These are phyloP conservation scores for Melampsora larici-populina DNA, from an alignment of 1,284 basidiomycete species.

Conservation along the genomic window DNA sequence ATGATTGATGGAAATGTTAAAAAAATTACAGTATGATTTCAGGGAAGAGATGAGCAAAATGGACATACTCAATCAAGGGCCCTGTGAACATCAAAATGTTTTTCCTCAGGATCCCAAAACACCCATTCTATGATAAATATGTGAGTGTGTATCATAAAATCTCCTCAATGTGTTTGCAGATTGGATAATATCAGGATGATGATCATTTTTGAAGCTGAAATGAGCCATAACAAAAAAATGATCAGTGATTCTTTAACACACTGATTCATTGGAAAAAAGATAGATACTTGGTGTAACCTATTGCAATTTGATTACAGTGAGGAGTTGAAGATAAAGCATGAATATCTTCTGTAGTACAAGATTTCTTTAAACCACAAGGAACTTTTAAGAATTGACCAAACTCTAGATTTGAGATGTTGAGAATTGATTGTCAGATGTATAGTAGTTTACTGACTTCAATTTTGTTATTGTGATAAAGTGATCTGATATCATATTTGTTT, in stretches of 20 bases:
- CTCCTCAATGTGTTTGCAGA: too few species aligned
- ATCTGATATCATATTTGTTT: too few species aligned
- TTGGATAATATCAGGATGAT: too few species aligned
- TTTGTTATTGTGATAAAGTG: too few species aligned
- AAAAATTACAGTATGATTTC: neutral
- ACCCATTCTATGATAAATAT: too few species aligned
- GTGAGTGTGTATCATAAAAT: constrained; percentile 31
- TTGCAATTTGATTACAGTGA: neutral
- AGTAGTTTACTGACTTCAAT: too few species aligned
- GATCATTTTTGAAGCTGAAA: constrained; percentile 30
- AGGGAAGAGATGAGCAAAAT: neutral
- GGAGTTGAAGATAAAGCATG: too few species aligned
- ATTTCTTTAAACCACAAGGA: constrained; percentile 9
- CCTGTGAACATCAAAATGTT: constrained; percentile 25
- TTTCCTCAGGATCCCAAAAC: constrained; percentile 33
- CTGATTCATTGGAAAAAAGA: neutral
- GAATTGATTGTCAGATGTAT: constrained; percentile 19
- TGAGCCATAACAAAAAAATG: neutral
- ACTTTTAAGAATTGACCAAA: constrained; percentile 33
- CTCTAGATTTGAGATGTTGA: constrained; percentile 22
- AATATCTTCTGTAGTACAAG: constrained; percentile 5
- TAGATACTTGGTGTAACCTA: neutral
- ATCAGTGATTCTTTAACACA: neutral
- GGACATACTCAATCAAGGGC: constrained; percentile 12
- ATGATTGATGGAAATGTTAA: neutral